Evolutionary conservation across 345 rosid species (phyloP).

Genomic region (Bruguiera gymnorhiza): DNA sequence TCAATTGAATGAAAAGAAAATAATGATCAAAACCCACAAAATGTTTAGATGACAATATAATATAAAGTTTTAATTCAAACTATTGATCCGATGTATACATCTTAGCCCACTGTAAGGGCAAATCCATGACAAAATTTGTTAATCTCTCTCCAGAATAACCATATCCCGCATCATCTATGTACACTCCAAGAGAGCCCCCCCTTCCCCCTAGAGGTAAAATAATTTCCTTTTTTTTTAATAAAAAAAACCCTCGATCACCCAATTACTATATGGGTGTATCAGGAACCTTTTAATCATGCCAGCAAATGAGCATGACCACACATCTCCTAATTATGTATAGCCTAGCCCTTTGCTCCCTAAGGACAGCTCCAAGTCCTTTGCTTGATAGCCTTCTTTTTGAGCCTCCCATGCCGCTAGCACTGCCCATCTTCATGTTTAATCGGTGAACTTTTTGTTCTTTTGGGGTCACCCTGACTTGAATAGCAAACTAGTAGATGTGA

Average conservation of each 20-base stretch:
- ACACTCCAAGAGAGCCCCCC: slow-evolving; percentile 28
- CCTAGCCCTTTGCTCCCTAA: slow-evolving; percentile 77
- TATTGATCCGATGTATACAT: neutral
- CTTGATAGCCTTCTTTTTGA: slow-evolving; percentile 68
- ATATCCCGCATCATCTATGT: slow-evolving; percentile 23
- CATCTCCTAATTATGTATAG: slow-evolving; percentile 84
- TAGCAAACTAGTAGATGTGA: neutral
- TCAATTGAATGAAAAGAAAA: neutral
- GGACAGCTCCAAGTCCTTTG: slow-evolving; percentile 62
- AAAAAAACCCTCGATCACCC: neutral
- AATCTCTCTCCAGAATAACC: neutral
- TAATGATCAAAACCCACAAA: neutral
- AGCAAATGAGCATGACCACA: slow-evolving; percentile 78
- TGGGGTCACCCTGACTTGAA: neutral
- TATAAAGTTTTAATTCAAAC: neutral
- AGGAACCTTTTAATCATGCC: slow-evolving; percentile 52
- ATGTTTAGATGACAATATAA: neutral
- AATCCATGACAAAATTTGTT: slow-evolving; percentile 25
- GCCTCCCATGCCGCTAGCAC: slow-evolving; percentile 39
- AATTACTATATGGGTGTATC: too few species aligned
- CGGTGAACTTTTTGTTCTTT: neutral
- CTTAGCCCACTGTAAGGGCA: neutral
- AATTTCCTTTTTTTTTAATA: too few species aligned
- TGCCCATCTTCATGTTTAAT: slow-evolving; percentile 51
- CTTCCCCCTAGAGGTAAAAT: neutral